Base-by-base conservation (phyloP, 805 yeast genomes). In the Scheffersomyces ergatensis region DNA sequence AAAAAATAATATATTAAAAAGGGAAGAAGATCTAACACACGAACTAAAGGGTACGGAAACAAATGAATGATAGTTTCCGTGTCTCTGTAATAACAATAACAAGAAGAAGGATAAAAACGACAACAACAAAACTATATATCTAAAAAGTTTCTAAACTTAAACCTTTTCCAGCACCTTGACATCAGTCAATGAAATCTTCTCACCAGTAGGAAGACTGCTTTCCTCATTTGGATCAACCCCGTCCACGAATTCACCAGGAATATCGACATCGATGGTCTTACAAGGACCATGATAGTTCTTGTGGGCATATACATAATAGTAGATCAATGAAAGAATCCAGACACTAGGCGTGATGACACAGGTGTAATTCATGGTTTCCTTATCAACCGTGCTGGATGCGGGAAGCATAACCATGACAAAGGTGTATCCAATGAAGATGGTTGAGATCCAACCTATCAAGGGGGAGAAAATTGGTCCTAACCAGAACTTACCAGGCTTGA, bases 401-500 rank as follows among this genome's bases (percentile, higher is more conserved):
- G 89, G 89, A 63, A 82, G 74, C 81, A 60, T 57, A 33, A 51
- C 53, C 51, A 64, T 39, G 8, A 60, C 37, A 36, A 63, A 53
- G 20, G 62, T 57, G 36, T 58, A 64, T 6, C 43, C 46, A 29
- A 58, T 55, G 50, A 60, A 64, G 6, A 44, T 23, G 14, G 57
- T 47, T 0, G 84, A 69, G 17, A 72, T 54, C 62, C 73, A 61
- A 26, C 75, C 74, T 27, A 77, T 53, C 12, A 59, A 54, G 25
- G 72, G 70, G 11, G 80, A 72, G 57, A 65, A 54, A 23, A 61
- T 40, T 15, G 64, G 60, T 21, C 89, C 89, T 31, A 81, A 50
- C 53, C 76, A 76, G 54, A 82, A 83, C 4, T 77, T 77, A 7
- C 89, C 89, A 1, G 87, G 87, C 7, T 52, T 64, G 49, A 80